Conservation (phyloP, 2,329 filamentous ascomycete species). For the Arthroderma uncinatum region DNA sequence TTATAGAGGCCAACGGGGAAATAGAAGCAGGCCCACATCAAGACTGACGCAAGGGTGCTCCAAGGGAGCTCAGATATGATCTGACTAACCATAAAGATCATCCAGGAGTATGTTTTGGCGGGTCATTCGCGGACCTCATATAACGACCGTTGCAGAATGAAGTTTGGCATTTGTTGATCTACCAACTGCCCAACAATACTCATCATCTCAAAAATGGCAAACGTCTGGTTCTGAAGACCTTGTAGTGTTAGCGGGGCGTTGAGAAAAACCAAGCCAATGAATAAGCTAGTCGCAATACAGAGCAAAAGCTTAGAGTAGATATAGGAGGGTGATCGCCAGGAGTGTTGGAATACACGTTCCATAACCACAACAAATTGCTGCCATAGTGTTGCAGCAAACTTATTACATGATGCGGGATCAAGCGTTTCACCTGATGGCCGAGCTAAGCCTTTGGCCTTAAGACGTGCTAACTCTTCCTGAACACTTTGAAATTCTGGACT, state of each 20-base stretch:
- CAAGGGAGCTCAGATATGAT: conserved; percentile 40
- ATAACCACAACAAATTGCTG: conserved; percentile 48
- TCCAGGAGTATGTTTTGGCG: conserved; percentile 51
- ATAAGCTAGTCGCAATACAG: conserved; percentile 41
- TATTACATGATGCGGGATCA: not conserved
- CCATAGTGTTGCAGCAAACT: not conserved
- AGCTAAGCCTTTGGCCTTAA: conserved; percentile 39
- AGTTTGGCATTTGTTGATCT: conserved; percentile 48
- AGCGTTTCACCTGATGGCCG: not conserved
- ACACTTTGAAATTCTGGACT: conserved; percentile 44
- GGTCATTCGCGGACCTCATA: conserved; percentile 46
- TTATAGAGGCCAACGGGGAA: conserved; percentile 42
- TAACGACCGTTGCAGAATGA: conserved; percentile 46
- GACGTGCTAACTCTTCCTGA: conserved; percentile 51
- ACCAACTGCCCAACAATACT: conserved; percentile 45
- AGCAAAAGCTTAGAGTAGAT: conserved; percentile 23
- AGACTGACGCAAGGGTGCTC: conserved; percentile 34
- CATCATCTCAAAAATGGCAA: conserved; percentile 48
- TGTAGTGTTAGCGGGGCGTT: conserved; percentile 48
- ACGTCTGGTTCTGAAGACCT: conserved; percentile 45
- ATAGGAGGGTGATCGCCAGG: not conserved
- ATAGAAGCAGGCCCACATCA: conserved; percentile 47
- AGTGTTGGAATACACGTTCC: conserved; percentile 18
- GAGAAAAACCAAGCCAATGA: conserved; percentile 46
- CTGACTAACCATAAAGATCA: conserved; percentile 47